Conservation (phyloP, 345 rosid genomes). For the Eucalyptus brandiana region DNA sequence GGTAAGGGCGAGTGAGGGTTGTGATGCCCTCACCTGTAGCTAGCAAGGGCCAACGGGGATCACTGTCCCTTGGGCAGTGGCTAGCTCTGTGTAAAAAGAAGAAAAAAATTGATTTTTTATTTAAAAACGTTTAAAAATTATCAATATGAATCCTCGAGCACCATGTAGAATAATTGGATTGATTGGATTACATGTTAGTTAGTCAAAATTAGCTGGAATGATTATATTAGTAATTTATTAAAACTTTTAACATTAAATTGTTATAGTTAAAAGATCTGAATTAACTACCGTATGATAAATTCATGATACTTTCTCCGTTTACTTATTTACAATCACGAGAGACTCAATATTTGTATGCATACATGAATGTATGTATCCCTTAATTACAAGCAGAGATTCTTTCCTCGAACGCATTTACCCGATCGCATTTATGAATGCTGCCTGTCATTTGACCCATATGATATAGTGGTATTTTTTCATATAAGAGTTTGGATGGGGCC, state of each 20-base stretch:
- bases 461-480: neutral
- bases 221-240: neutral
- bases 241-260: neutral
- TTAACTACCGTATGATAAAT: accelerated
- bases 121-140: neutral
- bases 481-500: neutral
- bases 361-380: neutral
- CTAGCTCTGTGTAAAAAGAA: accelerated
- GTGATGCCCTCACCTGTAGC: accelerated
- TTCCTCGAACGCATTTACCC: neutral
- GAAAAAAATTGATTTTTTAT: neutral
- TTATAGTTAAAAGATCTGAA: accelerated
- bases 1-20: neutral
- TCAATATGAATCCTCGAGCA: accelerated
- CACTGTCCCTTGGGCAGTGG: accelerated
- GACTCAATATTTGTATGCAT: neutral
- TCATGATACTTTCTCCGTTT: neutral
- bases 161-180: neutral
- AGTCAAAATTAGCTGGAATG: accelerated
- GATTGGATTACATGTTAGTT: accelerated
- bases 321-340: neutral
- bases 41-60: neutral
- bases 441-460: neutral
- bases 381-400: neutral
- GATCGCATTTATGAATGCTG: neutral